Evolutionary conservation across 129 eudicot species (phyloP).

Genomic region (Tagetes erecta): DNA sequence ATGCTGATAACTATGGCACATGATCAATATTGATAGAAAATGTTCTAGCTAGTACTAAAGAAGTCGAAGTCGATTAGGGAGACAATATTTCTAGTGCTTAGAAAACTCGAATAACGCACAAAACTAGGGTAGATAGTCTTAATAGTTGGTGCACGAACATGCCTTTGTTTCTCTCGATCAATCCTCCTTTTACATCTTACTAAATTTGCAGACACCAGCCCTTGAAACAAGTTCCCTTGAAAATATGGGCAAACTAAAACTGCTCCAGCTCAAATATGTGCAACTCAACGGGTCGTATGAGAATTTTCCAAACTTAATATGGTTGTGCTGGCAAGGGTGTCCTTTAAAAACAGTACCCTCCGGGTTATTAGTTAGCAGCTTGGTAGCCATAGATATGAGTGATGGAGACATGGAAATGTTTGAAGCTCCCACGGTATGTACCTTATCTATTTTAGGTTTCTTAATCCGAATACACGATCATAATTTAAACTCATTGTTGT

Average conservation of each 20-base stretch:
- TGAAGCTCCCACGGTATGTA: constrained; percentile 22
- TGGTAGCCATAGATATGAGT: constrained; percentile 35
- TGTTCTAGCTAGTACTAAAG: background rate
- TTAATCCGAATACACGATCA: background rate
- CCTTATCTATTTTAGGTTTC: constrained; percentile 2
- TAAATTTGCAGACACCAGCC: background rate
- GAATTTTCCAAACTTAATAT: constrained; percentile 6
- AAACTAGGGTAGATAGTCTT: background rate
- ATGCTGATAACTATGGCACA: no score
- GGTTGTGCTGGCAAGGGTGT: constrained; percentile 15
- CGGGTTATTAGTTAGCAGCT: constrained; percentile 2
- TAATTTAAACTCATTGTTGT: background rate
- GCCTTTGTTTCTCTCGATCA: no score
- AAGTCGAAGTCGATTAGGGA: no score
- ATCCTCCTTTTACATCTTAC: background rate
- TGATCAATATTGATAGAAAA: background rate
- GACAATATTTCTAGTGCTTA: background rate
- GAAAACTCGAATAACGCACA: background rate
- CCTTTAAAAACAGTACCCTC: background rate
- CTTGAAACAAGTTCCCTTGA: background rate
- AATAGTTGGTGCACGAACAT: no score
- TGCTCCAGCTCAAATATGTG: constrained; percentile 10
- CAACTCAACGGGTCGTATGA: background rate
- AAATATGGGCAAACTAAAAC: constrained; percentile 11
- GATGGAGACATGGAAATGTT: constrained; percentile 24